phyloP scores from a whole-genome alignment of 805 yeast genomes.

The Candida awuae region DNA sequence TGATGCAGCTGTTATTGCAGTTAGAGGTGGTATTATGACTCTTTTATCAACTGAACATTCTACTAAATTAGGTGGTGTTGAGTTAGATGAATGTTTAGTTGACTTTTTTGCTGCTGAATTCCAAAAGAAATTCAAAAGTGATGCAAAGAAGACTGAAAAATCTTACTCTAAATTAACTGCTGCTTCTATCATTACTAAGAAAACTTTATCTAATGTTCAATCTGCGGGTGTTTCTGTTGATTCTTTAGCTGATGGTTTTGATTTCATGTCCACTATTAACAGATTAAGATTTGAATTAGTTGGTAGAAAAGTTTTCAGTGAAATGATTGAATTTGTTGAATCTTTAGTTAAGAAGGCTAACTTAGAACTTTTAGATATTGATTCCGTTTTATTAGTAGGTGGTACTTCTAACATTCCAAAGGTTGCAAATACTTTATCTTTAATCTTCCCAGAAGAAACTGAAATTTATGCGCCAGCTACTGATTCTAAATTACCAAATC shows the following conservation, averaged over 20 bases:
- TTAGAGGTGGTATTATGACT: constrained; percentile 90
- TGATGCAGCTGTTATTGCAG: constrained; percentile 89
- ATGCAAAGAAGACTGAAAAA: constrained; percentile 75
- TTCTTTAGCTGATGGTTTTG: constrained; percentile 88
- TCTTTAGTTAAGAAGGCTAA: constrained; percentile 72
- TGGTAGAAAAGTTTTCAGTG: constrained; percentile 67
- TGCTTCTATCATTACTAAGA: constrained; percentile 77
- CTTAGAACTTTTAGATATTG: constrained; percentile 75
- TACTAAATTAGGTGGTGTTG: constrained; percentile 77
- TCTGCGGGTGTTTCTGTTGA: constrained; percentile 90
- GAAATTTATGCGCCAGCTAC: constrained; percentile 66
- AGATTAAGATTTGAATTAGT: constrained; percentile 89
- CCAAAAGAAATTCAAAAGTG: constrained; percentile 73
- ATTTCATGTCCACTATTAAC: constrained; percentile 87
- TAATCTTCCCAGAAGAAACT: constrained; percentile 74
- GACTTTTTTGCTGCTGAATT: constrained; percentile 90
- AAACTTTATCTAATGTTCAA: constrained; percentile 84
- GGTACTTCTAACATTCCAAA: constrained; percentile 92
- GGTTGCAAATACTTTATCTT: constrained; percentile 65
- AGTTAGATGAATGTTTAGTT: constrained; percentile 70
- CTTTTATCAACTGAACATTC: constrained; percentile 80
- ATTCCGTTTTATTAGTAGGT: constrained; percentile 86
- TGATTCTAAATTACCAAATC: constrained; percentile 73
- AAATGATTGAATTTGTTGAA: constrained; percentile 72
- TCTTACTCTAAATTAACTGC: constrained; percentile 82